Evolutionary conservation across 2,329 filamentous ascomycete species (phyloP).

Genomic region (Tolypocladium amazonense): DNA sequence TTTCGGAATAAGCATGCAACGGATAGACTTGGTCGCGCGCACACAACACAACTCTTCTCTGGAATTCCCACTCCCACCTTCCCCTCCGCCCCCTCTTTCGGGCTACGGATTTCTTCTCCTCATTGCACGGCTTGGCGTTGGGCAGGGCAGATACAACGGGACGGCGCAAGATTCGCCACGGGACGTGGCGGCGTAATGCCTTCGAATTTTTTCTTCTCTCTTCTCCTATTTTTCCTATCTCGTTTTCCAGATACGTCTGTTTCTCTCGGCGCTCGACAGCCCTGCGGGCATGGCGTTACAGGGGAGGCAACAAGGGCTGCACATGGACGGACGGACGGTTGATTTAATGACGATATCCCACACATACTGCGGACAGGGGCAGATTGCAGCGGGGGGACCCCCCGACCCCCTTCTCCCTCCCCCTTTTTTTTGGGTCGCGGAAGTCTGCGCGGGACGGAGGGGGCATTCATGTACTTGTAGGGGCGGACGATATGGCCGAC

Average conservation of each 20-base stretch:
- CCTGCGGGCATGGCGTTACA: background rate
- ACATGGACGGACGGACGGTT: background rate
- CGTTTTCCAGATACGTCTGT: background rate
- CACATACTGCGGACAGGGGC: background rate
- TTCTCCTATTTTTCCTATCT: background rate
- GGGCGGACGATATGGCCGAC: background rate
- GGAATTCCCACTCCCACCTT: conserved; percentile 2
- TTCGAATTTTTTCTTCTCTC: background rate
- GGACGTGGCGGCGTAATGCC: background rate
- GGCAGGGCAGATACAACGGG: background rate
- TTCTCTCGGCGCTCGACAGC: background rate
- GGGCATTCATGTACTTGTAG: background rate
- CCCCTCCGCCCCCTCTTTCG: background rate
- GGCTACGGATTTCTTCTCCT: conserved; percentile 1
- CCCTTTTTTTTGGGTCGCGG: background rate
- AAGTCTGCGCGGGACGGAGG: background rate
- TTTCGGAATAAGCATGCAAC: background rate
- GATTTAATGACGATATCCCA: background rate
- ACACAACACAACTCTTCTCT: background rate
- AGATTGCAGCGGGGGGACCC: background rate
- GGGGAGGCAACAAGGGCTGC: background rate
- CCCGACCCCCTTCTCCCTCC: background rate
- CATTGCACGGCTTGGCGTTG: background rate
- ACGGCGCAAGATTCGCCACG: background rate
- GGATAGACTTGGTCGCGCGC: background rate